These are phyloP conservation scores for Paralagenidium karlingii DNA, from an alignment of 352 stramenopile genomes.

Conservation along the genomic window DNA sequence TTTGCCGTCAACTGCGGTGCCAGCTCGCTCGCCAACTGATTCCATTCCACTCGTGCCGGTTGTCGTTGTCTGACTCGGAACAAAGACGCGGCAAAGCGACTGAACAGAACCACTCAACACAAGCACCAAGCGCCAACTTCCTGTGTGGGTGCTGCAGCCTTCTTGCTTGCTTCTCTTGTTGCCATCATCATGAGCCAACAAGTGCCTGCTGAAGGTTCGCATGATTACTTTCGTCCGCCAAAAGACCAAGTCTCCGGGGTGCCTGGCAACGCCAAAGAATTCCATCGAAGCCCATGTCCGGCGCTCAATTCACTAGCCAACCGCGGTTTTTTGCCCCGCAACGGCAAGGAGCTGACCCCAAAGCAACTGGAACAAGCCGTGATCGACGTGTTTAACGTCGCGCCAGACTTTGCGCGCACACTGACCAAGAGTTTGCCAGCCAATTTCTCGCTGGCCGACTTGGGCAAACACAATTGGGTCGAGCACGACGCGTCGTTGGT, in stretches of 20 bases:
- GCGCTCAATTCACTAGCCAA: conserved; percentile 38
- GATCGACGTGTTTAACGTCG: conserved; percentile 21
- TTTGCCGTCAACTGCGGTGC: no score
- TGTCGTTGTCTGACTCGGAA: no score
- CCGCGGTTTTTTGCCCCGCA: conserved; percentile 23
- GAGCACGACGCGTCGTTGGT: conserved; percentile 38
- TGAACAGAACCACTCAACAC: no score
- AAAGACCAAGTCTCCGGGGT: conserved; percentile 10
- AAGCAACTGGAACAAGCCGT: conserved; percentile 8
- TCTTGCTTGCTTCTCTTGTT: no score
- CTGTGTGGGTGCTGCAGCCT: no score
- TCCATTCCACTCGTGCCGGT: no score
- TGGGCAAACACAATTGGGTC: conserved; percentile 22
- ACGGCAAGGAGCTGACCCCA: conserved; percentile 20
- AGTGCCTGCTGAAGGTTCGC: no score
- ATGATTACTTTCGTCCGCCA: conserved; percentile 15
- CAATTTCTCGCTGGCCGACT: conserved; percentile 18
- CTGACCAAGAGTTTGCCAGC: conserved; percentile 11
- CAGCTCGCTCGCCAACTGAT: no score
- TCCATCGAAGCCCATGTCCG: conserved; percentile 22
- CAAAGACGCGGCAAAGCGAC: no score
- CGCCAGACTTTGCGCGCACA: conserved; percentile 7
- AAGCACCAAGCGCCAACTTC: no score
- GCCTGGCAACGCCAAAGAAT: conserved; percentile 9
- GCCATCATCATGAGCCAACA: no score